Evolutionary conservation across 805 yeast species (phyloP).

Genomic region (Wickerhamiella azymoides): DNA sequence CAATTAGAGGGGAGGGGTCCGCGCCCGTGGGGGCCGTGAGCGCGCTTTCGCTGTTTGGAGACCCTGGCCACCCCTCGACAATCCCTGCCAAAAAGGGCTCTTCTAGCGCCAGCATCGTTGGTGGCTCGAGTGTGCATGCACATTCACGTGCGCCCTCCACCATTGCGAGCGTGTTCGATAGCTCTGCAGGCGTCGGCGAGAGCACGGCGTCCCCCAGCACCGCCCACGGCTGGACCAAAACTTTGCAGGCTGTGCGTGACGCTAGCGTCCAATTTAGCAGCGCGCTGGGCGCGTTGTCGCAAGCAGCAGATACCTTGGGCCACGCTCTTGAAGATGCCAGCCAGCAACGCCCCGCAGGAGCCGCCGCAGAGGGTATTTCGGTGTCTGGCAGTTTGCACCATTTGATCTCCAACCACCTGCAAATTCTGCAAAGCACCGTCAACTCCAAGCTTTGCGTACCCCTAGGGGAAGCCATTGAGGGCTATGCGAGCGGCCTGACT

Average conservation of each 20-base stretch:
- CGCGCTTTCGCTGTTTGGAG: background rate
- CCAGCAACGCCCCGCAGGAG: constrained; percentile 46
- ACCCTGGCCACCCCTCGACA: background rate
- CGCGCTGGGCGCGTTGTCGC: constrained; percentile 36
- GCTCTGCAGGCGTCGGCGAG: background rate
- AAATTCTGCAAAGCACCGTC: constrained; percentile 47
- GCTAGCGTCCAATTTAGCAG: constrained; percentile 36
- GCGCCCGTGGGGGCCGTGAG: background rate
- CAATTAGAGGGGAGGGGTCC: background rate
- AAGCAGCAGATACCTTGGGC: constrained; percentile 60
- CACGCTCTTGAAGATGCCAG: constrained; percentile 52
- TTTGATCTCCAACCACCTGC: constrained; percentile 63
- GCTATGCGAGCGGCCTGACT: constrained; percentile 32
- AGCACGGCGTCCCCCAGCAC: constrained; percentile 26
- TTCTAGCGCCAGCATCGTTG: too few relatives aligned
- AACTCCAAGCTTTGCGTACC: constrained; percentile 44
- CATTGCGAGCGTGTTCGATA: constrained; percentile 1
- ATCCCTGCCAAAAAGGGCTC: too few relatives aligned
- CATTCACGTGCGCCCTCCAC: background rate
- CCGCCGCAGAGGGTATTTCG: constrained; percentile 47
- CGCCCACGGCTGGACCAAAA: constrained; percentile 26
- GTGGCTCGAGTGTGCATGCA: too few relatives aligned
- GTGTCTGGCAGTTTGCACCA: constrained; percentile 68
- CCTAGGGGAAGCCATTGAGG: constrained; percentile 31
- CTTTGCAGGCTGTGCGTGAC: constrained; percentile 31